Base-by-base conservation (phyloP, 768 basidiomycete genomes). In the Tulasnella sp. region DNA sequence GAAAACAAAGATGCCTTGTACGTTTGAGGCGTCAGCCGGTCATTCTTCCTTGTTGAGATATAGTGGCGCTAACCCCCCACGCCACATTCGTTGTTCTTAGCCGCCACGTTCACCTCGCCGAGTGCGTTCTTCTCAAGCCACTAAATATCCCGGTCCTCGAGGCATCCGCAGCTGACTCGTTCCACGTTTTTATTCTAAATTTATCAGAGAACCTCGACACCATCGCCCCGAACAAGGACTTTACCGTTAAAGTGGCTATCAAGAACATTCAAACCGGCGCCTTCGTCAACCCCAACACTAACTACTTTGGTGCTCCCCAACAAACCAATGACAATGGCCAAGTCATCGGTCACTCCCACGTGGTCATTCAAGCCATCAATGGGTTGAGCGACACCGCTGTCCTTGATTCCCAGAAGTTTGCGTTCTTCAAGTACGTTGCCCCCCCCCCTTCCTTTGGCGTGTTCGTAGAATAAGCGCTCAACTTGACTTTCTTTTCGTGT, bases 231-330 rank as follows among this genome's bases (percentile, higher is more conserved):
- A 84, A 87, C 82, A 79, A 80, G 75, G 80, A 83, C 1, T 90
- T 91, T 82, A 88, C 85, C 15, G 85, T 90, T 79, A 79, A 81
- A 25, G 85, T 91, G 82, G 83, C 81, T 49, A 86, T 88, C 76
- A 78, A 77, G 31, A 81, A 81, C 39, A 79, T 82, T 29, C 68
- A 85, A 76, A 87, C 87, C 38, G 88, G 88, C 54, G 84, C 84
- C 82, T 90, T 91, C 81, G 87, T 87, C 75, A 88, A 89, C 79
- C 85, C 88, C 0, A 81, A 86, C 77, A 80, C 83, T 70, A 87
- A 85, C 78, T 89, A 87, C 81, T 89, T 87, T 77, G 83, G 85
- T 42, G 90, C 87, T n/a, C 90, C 88, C 37, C 88, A 89, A 79
- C 85, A 86, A 72, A 80, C 88, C 29, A 87, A 89, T 80, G 80